Base-by-base conservation (phyloP, 1,284 basidiomycete species). In the Puccinia horiana region DNA sequence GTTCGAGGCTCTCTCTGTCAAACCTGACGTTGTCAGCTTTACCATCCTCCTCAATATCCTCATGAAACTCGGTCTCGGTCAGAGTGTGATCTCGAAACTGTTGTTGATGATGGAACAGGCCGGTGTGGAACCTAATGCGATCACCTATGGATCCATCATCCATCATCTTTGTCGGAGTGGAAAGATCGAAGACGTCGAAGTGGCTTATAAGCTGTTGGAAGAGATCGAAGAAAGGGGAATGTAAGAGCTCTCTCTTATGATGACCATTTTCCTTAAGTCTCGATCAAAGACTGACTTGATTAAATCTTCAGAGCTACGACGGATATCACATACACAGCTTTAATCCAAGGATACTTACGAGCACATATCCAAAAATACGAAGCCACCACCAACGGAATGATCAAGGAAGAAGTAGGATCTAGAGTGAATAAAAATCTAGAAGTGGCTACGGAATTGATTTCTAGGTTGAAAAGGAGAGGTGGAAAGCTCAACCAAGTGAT, bases 1-100 rank as follows among this genome's bases (percentile, higher is more conserved):
- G 29, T 70, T 80, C 52, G 77, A 80, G 69, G 12, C n/a, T n/a
- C 40, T n/a, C 16, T 40, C 49, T 12, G 49, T 80, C 47, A 69
- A 80, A 42, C 77, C 77, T 40, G 77, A 80, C 56, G 77, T 80
- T 16, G 77, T 72, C 54, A 70, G 58, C 49, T 80, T 80, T 56
- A 80, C 77, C n/a, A 72, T 80, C 52, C 54, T 80, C n/a, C 63
- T 80, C 26, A 80, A 70, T 37, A 70, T 72, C 29, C 44, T 80
- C 47, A 72, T 72, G 32, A 80, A 80, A 37, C 67, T 80, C 32
- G 67, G 77, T 14, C 35, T 54, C 14, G 77, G 67, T 20, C 61
- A 42, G 8, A 23, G 26, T 29, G 47, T 37, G 6, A 52, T 52
- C 14, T 32, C 70, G 35, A 80, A 80, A 23, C 49, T 80, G 14